phyloP scores from a whole-genome alignment of 495 filamentous ascomycete genomes.

The Halenospora varia region DNA sequence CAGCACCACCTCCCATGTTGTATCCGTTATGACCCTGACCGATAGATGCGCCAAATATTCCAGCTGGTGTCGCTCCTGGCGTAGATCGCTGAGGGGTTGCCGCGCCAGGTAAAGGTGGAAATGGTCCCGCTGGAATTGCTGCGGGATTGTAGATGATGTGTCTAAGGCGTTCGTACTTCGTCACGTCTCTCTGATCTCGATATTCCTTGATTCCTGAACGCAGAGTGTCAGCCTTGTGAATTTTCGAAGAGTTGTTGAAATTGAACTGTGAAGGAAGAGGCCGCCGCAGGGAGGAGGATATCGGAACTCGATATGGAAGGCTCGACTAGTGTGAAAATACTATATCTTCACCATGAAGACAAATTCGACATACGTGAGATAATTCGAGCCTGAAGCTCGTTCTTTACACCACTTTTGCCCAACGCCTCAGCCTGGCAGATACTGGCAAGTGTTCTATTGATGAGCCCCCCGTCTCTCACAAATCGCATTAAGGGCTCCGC shows the following conservation, averaged over 20 bases:
- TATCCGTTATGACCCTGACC: background rate
- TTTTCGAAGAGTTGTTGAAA: background rate
- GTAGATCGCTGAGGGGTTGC: background rate
- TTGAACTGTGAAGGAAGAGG: background rate
- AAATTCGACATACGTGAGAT: constrained; percentile 70
- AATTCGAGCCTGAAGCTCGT: constrained; percentile 70
- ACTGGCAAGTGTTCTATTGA: constrained; percentile 68
- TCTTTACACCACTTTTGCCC: constrained; percentile 74
- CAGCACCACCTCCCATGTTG: constrained; percentile 7
- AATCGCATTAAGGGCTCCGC: constrained; percentile 34
- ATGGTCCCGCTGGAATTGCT: background rate
- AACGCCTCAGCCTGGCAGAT: constrained; percentile 69
- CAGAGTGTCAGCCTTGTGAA: background rate
- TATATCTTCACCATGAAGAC: no score
- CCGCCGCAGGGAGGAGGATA: background rate
- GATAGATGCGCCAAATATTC: constrained; percentile 7
- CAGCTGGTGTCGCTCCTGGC: constrained; percentile 22
- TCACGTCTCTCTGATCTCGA: constrained; percentile 26
- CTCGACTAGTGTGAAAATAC: no score
- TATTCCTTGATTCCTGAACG: constrained; percentile 10
- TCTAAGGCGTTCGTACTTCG: constrained; percentile 32
- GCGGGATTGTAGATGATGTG: constrained; percentile 29
- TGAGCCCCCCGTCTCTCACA: constrained; percentile 31
- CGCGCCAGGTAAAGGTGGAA: background rate
- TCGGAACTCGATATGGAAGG: background rate